These are phyloP conservation scores for Podospora anserina DNA, from an alignment of 495 filamentous ascomycete species.

Conservation along the genomic window DNA sequence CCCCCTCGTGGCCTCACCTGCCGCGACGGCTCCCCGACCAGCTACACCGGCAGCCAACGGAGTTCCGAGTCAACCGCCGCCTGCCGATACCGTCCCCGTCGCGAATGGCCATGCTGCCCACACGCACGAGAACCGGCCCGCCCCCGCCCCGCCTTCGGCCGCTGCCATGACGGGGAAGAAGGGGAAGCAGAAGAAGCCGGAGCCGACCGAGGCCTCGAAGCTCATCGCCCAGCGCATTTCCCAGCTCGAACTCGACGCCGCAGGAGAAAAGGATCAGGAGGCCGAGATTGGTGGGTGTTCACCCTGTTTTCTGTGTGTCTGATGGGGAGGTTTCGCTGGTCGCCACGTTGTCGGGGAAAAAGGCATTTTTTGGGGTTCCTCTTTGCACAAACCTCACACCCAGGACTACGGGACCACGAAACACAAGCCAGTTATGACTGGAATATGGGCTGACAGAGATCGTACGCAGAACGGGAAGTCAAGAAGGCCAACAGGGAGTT, in stretches of 20 bases:
- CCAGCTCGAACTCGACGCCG: conserved; percentile 87
- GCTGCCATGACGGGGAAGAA: conserved; percentile 52
- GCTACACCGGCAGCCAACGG: conserved; percentile 32
- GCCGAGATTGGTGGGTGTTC: conserved; percentile 85
- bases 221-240: conserved; percentile 89
- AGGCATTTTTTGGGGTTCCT: neutral
- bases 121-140: conserved; percentile 39
- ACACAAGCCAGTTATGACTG: neutral
- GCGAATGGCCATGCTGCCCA: conserved; percentile 39
- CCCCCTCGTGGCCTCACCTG: conserved; percentile 26
- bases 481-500: conserved; percentile 92
- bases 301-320: neutral
- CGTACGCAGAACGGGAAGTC: conserved; percentile 58
- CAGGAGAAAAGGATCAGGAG: conserved; percentile 92
- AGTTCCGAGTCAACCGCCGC: conserved; percentile 22
- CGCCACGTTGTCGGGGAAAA: neutral
- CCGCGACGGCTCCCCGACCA: conserved; percentile 27
- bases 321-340: neutral
- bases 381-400: neutral
- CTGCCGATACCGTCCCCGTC: conserved; percentile 19
- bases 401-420: neutral
- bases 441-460: conserved; percentile 21
- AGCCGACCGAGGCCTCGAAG: conserved; percentile 83
- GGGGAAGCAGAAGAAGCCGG: conserved; percentile 67
- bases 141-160: conserved; percentile 42